These are phyloP conservation scores for Trichoderma cornu-damae DNA, from an alignment of 2,329 filamentous ascomycete species.

Conservation along the genomic window DNA sequence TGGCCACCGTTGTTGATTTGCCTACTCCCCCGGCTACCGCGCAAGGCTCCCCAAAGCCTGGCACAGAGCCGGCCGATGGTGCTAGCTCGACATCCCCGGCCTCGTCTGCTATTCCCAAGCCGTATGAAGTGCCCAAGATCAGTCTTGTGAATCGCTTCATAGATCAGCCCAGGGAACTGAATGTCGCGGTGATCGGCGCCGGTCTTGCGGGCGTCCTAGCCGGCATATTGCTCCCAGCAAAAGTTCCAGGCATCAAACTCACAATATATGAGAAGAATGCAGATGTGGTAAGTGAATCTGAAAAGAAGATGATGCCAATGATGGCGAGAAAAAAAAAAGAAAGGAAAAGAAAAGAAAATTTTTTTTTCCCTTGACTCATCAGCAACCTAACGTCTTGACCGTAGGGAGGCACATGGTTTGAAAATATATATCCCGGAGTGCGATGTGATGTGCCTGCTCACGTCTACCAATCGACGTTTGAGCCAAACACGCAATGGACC, in stretches of 20 bases:
- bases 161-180: slow-evolving; percentile 33
- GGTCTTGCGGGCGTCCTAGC: slow-evolving; percentile 43
- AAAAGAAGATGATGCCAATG: not conserved
- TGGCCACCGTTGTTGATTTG: slow-evolving; percentile 8
- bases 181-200: slow-evolving; percentile 36
- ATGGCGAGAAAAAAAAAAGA: too few relatives aligned
- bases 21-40: slow-evolving; percentile 12
- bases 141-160: slow-evolving; percentile 30
- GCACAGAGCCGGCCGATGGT: not conserved
- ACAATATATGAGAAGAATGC: slow-evolving; percentile 64
- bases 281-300: slow-evolving; percentile 51
- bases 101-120: not conserved
- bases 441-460: slow-evolving; percentile 65
- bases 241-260: slow-evolving; percentile 62
- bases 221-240: slow-evolving; percentile 60
- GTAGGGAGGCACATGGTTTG: slow-evolving; percentile 51
- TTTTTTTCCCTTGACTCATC: not conserved
- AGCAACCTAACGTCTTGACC: too few relatives aligned
- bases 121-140: slow-evolving; percentile 12
- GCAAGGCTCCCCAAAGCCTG: slow-evolving; percentile 8
- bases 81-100: not conserved
- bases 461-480: slow-evolving; percentile 65
- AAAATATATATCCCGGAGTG: slow-evolving; percentile 58
- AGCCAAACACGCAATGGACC: slow-evolving; percentile 63
- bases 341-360: too few relatives aligned